phyloP scores from a whole-genome alignment of 768 basidiomycete genomes.

The Cystobasidium ongulense region DNA sequence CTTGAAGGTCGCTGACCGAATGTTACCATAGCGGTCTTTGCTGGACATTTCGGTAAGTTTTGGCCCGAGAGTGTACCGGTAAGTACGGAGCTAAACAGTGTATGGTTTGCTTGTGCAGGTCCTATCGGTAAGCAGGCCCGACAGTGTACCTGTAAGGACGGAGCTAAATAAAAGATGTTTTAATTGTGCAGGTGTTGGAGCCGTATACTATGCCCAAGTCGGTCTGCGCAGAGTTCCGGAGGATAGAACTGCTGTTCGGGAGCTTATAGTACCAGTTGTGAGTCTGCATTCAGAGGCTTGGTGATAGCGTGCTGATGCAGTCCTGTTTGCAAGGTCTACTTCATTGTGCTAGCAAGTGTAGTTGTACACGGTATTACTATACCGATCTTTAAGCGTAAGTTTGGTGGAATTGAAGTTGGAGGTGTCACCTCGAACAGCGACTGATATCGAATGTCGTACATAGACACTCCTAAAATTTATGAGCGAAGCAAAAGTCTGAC shows the following conservation, averaged over 20 bases:
- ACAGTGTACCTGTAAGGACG: neutral
- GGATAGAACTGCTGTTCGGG: conserved; percentile 41
- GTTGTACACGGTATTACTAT: conserved; percentile 52
- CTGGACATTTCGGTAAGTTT: too few species aligned
- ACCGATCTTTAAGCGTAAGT: conserved; percentile 6
- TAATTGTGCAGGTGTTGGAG: conserved; percentile 36
- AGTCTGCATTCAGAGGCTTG: conserved; percentile 46
- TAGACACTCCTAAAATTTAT: neutral
- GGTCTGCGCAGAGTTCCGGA: conserved; percentile 45
- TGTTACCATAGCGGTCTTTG: too few species aligned
- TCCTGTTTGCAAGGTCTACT: conserved; percentile 52
- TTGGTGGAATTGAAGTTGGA: neutral
- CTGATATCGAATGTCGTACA: neutral
- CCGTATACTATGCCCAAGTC: conserved; percentile 46
- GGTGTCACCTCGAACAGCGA: too few species aligned
- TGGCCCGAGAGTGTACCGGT: neutral
- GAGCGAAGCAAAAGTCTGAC: neutral
- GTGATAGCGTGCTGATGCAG: conserved; percentile 44
- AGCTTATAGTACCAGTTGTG: conserved; percentile 45
- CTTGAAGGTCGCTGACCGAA: too few species aligned
- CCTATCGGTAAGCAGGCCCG: conserved; percentile 36
- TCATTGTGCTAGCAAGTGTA: conserved; percentile 67
- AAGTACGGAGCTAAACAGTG: neutral
- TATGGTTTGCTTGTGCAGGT: conserved; percentile 41
- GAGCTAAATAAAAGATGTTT: neutral